Percentiles rank a stretch among this genome's conserved stretches.
Evolutionary conservation across 2,329 filamentous ascomycete genomes (phyloP).

Genomic region (Pseudogymnoascus sp.): DNA sequence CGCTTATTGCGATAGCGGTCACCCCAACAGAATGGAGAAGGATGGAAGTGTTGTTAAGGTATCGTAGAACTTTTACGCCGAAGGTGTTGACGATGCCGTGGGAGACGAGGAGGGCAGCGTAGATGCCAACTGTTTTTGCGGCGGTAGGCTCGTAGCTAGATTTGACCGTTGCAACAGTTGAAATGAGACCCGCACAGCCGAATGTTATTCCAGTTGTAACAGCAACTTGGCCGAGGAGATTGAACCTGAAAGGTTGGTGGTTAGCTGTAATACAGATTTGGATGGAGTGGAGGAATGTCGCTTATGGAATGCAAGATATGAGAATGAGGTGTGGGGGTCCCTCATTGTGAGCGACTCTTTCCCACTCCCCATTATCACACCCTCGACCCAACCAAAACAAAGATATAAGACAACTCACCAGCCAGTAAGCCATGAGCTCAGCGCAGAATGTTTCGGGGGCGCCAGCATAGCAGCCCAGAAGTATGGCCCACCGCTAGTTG

Average conservation of each 20-base stretch:
- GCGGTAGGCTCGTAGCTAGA: conserved; percentile 37
- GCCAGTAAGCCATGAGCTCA: conserved; percentile 42
- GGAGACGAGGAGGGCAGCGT: conserved; percentile 47
- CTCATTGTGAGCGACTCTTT: neutral
- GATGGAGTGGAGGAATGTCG: neutral
- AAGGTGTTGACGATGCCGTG: conserved; percentile 52
- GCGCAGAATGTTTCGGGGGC: conserved; percentile 38
- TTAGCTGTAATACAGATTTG: neutral
- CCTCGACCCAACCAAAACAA: neutral
- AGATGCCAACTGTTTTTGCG: conserved; percentile 49
- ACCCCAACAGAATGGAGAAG: conserved; percentile 47
- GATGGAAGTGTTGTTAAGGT: conserved; percentile 51
- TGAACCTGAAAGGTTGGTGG: conserved; percentile 31
- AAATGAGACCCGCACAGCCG: conserved; percentile 39
- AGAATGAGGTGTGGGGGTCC: neutral
- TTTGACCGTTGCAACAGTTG: conserved; percentile 38
- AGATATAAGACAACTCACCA: conserved; percentile 24
- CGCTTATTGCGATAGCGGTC: conserved; percentile 45
- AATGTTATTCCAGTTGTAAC: conserved; percentile 43
- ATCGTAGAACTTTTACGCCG: conserved; percentile 46
- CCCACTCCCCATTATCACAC: neutral
- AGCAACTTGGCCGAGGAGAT: conserved; percentile 41
- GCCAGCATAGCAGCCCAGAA: conserved; percentile 54
- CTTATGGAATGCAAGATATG: neutral
- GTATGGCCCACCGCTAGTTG: conserved; percentile 51